These are phyloP conservation scores for Canavalia gladiata DNA, from an alignment of 306 rosid genomes.

Conservation along the genomic window DNA sequence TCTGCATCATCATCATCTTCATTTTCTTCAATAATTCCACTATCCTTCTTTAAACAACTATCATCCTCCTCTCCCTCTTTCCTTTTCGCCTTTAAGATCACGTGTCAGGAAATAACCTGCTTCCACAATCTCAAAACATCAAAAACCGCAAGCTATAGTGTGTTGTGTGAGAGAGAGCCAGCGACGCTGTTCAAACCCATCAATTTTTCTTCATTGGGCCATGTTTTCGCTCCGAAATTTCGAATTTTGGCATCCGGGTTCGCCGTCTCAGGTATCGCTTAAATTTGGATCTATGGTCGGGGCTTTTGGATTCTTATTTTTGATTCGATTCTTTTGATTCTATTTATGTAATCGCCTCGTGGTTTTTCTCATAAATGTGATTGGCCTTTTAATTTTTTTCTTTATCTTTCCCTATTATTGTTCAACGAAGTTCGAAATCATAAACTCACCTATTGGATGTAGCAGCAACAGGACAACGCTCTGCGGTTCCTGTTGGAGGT, in stretches of 20 bases:
- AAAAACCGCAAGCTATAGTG: not conserved
- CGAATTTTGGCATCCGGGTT: constrained; percentile 42
- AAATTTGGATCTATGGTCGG: constrained; percentile 46
- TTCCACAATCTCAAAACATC: constrained; percentile 4
- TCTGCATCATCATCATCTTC: constrained; percentile 46
- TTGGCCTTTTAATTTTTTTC: not conserved
- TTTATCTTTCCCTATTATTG: not conserved
- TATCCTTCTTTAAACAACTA: not conserved
- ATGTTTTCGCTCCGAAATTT: constrained; percentile 38
- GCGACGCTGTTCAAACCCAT: constrained; percentile 27
- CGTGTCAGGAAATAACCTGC: not conserved
- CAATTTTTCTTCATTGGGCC: constrained; percentile 36
- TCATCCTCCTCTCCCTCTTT: not conserved
- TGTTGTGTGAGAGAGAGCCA: not conserved
- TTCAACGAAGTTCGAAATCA: constrained; percentile 47
- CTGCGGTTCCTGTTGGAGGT: constrained; percentile 7
- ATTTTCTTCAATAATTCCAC: constrained; percentile 34
- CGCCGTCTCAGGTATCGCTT: constrained; percentile 52
- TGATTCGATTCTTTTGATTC: constrained; percentile 2
- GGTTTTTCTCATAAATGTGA: constrained; percentile 39
- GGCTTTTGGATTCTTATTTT: constrained; percentile 15
- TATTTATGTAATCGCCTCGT: not conserved
- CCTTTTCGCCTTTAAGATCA: constrained; percentile 33
- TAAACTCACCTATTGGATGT: constrained; percentile 28
- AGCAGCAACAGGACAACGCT: constrained; percentile 29